phyloP scores from a whole-genome alignment of 305 asterid species.

The Stenogyne calaminthoides region DNA sequence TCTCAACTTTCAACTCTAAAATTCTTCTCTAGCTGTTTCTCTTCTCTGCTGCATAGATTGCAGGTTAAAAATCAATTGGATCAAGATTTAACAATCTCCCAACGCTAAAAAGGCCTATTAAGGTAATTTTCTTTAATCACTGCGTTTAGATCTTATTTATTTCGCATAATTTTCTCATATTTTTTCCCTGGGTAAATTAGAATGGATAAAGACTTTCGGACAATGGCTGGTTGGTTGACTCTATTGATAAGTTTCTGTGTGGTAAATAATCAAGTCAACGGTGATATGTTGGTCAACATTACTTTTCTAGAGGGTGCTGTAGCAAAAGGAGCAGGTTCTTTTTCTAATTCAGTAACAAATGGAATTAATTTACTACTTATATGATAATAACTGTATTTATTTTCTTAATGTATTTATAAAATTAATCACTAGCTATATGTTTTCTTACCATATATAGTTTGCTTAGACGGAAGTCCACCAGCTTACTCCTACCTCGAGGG shows the following conservation, averaged over 20 bases:
- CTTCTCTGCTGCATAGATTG: too few species aligned
- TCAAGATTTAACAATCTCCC: too few species aligned
- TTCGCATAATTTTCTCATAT: neutral
- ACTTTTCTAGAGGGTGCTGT: slow-evolving; percentile 34
- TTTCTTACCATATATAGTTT: slow-evolving; percentile 30
- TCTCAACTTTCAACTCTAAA: too few species aligned
- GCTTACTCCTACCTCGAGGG: slow-evolving; percentile 43
- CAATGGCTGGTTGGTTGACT: slow-evolving; percentile 23
- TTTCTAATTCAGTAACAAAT: neutral
- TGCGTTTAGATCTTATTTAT: neutral
- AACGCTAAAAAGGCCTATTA: too few species aligned
- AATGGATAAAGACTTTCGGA: slow-evolving; percentile 22
- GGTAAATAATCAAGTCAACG: slow-evolving; percentile 13
- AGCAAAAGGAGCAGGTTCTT: slow-evolving; percentile 43
- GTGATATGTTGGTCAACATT: neutral
- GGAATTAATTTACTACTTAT: neutral
- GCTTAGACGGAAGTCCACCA: slow-evolving; percentile 55
- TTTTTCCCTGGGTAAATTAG: neutral
- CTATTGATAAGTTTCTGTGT: slow-evolving; percentile 5
- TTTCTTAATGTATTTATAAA: neutral
- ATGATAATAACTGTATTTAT: neutral
- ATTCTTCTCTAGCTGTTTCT: too few species aligned
- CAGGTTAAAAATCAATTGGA: too few species aligned
- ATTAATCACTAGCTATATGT: neutral
- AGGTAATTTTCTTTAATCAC: too few species aligned